Conservation (phyloP, 805 yeast genomes). For the Kregervanrija fluxuum region DNA sequence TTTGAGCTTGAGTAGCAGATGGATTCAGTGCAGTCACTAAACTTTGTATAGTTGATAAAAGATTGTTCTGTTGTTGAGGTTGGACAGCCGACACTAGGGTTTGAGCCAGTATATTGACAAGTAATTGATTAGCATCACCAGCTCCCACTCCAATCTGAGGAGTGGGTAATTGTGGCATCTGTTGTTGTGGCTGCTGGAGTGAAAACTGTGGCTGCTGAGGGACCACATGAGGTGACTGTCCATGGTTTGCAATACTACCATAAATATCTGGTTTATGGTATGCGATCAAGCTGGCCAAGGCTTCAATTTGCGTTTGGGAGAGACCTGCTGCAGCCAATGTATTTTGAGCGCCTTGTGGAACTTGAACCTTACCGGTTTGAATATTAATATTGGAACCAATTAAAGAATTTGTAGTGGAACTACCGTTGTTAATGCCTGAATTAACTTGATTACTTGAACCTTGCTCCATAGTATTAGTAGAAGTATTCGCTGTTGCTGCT, state of each 20-base stretch:
- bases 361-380: slow-evolving; percentile 36
- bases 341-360: slow-evolving; percentile 66
- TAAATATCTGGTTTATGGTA: slow-evolving; percentile 39
- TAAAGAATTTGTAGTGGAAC: too few relatives aligned
- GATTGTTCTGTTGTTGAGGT: not conserved
- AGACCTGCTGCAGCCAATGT: slow-evolving; percentile 62
- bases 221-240: not conserved
- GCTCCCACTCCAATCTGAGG: too few relatives aligned
- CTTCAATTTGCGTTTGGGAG: slow-evolving; percentile 61
- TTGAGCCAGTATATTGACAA: not conserved
- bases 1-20: slow-evolving; percentile 1
- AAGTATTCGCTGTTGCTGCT: slow-evolving; percentile 16
- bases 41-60: too few relatives aligned
- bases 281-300: slow-evolving; percentile 65
- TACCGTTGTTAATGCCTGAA: too few relatives aligned
- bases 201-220: slow-evolving; percentile 1
- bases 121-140: slow-evolving; percentile 1
- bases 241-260: not conserved
- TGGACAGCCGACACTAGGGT: not conserved
- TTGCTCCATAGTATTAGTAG: slow-evolving; percentile 1
- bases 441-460: too few relatives aligned
- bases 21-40: not conserved
- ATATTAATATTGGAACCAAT: too few relatives aligned
- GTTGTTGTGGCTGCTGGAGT: slow-evolving; percentile 1
- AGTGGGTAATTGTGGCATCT: not conserved